These are phyloP conservation scores for Heracleum sosnowskyi DNA, from an alignment of 129 eudicot genomes.

Conservation along the genomic window DNA sequence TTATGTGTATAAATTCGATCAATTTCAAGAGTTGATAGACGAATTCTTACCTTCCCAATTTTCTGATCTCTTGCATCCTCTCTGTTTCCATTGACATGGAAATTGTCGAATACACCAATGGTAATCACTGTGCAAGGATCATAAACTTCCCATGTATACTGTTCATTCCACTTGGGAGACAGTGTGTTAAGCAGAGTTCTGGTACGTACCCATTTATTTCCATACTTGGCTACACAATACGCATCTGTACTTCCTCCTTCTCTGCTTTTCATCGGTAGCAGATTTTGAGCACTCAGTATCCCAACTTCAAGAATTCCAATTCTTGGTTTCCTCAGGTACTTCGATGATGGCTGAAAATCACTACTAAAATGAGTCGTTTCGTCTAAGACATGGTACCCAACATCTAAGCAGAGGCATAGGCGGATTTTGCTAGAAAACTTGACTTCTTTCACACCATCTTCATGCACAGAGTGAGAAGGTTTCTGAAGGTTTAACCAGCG, in stretches of 20 bases:
- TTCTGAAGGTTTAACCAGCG: conserved; percentile 53
- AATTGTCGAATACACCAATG: conserved; percentile 77
- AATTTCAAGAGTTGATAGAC: conserved; percentile 76
- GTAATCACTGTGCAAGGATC: conserved; percentile 90
- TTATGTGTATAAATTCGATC: conserved; percentile 63
- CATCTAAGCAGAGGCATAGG: conserved; percentile 54
- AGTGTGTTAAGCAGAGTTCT: conserved; percentile 75
- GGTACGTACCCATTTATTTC: conserved; percentile 92
- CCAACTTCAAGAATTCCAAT: conserved; percentile 85
- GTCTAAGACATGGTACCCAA: conserved; percentile 87
- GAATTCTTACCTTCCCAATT: conserved; percentile 83
- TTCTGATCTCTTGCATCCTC: conserved; percentile 68
- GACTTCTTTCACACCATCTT: conserved; percentile 54
- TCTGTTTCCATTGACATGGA: conserved; percentile 49
- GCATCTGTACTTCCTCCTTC: conserved; percentile 81
- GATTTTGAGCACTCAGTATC: conserved; percentile 61
- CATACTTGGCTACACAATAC: conserved; percentile 93
- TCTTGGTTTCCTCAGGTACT: conserved; percentile 44
- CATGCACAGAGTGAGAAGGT: conserved; percentile 40
- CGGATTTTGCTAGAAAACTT: conserved; percentile 76
- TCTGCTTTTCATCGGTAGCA: conserved; percentile 58
- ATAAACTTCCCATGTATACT: conserved; percentile 87
- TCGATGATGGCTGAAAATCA: conserved; percentile 77
- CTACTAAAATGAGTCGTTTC: conserved; percentile 83
- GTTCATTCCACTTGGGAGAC: conserved; percentile 87